phyloP scores from a whole-genome alignment of 2,329 filamentous ascomycete species.

The Diaporthe sp. region DNA sequence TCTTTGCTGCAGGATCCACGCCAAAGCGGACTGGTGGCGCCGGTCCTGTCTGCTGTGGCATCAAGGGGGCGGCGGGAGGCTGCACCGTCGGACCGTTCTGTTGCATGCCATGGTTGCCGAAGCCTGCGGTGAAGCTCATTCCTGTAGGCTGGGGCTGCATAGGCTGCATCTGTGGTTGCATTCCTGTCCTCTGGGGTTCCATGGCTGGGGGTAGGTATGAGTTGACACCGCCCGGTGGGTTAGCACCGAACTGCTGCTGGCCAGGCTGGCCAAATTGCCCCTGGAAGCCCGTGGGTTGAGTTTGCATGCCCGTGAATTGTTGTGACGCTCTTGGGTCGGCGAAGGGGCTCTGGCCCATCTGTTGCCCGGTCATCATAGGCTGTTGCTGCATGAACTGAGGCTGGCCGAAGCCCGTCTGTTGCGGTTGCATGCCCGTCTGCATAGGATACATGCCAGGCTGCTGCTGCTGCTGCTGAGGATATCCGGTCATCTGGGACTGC shows the following conservation, averaged over 20 bases:
- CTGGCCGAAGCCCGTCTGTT: constrained; percentile 54
- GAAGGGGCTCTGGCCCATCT: constrained; percentile 58
- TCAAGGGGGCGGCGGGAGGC: constrained; percentile 71
- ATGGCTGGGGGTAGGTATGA: constrained; percentile 71
- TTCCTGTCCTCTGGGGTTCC: constrained; percentile 72
- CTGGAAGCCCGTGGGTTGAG: constrained; percentile 76
- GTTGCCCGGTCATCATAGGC: constrained; percentile 56
- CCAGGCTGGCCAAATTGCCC: constrained; percentile 54
- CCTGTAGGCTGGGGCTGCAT: constrained; percentile 65
- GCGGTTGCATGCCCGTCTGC: constrained; percentile 61
- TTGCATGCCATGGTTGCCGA: constrained; percentile 56
- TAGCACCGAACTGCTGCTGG: constrained; percentile 60
- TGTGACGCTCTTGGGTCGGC: constrained; percentile 54
- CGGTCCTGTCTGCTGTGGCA: constrained; percentile 87
- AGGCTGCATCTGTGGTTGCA: constrained; percentile 55
- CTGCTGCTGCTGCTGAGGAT: constrained; percentile 56
- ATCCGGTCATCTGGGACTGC: constrained; percentile 56
- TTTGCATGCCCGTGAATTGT: constrained; percentile 65
- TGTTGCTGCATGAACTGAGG: constrained; percentile 60
- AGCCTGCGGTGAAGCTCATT: constrained; percentile 62
- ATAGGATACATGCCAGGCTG: constrained; percentile 61
- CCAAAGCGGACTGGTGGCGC: constrained; percentile 92
- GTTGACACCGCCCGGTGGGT: constrained; percentile 64
- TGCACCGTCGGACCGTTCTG: constrained; percentile 68
- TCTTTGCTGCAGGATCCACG: constrained; percentile 79